Base-by-base conservation (phyloP, 2,329 filamentous ascomycete genomes). In the Trichoderma atrobrunneum region DNA sequence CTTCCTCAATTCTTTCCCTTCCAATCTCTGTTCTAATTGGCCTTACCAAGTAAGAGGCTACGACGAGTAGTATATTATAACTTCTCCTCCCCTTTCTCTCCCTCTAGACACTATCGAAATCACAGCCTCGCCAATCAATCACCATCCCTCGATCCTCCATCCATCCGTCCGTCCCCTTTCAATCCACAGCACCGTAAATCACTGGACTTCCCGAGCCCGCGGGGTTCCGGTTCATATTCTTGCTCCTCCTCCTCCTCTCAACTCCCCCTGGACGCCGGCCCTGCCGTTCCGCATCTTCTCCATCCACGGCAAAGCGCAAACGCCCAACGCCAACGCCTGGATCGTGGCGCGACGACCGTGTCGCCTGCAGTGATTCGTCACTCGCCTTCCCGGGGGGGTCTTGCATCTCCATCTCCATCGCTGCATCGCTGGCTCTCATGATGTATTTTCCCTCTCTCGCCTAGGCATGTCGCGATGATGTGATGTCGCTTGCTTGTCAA, bases 401-500 rank as follows among this genome's bases (percentile, higher is more conserved):
- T n/a, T 60, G 57, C 57, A 60, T 32, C 57, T 60, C 28, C 57
- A 32, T 21, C 57, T 60, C 57, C 30, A 60, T 36, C 32, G 30
- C 36, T 68, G 32, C 39, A 54, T 60, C 54, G 36, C 16, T 43
- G 43, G 28, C 43, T 36, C 21, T 26, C 32, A 57, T 36, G 18
- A 30, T 28, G 28, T 2, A 10, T 24, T 21, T 43, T 10, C 34
- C 16, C 34, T 48, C 39, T 24, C 62, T 54, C 62, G 39, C 62
- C 62, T 54, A 43, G 36, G 61, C 34, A 65, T 65, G 62, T 48
- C 62, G 65, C 65, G 56, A 68, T 68, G 65, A 68, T 59, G 65
- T 59, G 54, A 68, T 68, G 54, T 68, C 65, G 65, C 65, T 32
- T 59, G 54, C 54, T 21, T 59, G 34, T 32, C 32, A 48, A 26